Base-by-base conservation (phyloP, 2,329 filamentous ascomycete species). In the Aspergillus viridinutans region DNA sequence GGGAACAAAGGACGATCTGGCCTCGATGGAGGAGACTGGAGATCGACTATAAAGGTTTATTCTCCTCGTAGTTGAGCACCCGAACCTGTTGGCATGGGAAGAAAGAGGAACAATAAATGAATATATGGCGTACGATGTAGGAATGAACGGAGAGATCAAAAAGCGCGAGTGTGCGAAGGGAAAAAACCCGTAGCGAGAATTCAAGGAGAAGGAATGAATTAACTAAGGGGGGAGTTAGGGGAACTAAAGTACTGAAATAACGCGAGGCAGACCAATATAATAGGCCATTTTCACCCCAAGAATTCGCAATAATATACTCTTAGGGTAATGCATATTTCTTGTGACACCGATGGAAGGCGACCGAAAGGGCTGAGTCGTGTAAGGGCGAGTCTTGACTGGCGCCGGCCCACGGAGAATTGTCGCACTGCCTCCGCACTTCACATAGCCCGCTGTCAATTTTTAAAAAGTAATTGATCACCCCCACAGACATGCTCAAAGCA, bases 81-180 rank as follows among this genome's bases (percentile, higher is more conserved):
- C 6, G 5, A 17, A 14, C 14, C 32, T 7, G 2, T 7, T 38
- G 32, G 59, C 61, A 66, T 60, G 61, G 62, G 55, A 57, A 59
- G 61, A 53, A 54, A 56, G 55, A 64, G 58, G 59, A 59, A 14
- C 3, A 25, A 32, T 25, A 26, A 4, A 38, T n/a, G 35, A n/a
- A 32, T 25, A 26, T 14, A 38, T 23, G 32, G n/a, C 7, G 9
- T 9, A 12, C 20, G 20, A 45, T 43, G 20, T 20, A 52, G 9
- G 32, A 32, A 21, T n/a, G 43, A 40, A 29, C 21, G 23, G 14
- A 21, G 17, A 9, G 35, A 47, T 43, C 12, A 17, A 52, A 21
- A 52, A 32, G 23, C 20, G 35, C 17, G 12, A 26, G 28, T 47
- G 43, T 47, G 43, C 12, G 43, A 23, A 47, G 12, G 3, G 1